These are phyloP conservation scores for Mycena alexandri DNA, from an alignment of 768 basidiomycete species.

Conservation along the genomic window DNA sequence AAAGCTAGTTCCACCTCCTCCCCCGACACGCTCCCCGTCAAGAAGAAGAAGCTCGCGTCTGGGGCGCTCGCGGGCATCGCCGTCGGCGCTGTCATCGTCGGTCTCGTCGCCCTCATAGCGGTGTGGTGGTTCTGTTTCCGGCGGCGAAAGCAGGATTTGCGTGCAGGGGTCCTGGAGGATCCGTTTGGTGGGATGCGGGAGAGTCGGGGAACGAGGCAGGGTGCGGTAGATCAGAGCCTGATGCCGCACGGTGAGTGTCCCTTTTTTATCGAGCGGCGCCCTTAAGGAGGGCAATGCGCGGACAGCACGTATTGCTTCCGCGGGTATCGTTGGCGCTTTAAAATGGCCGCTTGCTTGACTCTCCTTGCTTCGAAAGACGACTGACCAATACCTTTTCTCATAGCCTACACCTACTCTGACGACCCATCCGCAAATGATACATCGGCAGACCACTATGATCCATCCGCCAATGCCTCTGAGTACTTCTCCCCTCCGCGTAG, in stretches of 20 bases:
- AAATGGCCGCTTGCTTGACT: too few relatives aligned
- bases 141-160: not conserved
- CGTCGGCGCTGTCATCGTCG: not conserved
- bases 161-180: not conserved
- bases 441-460: too few relatives aligned
- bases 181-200: not conserved
- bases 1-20: constrained; percentile 22
- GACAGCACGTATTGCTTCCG: too few relatives aligned
- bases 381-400: not conserved
- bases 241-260: constrained; percentile 14
- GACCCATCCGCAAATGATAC: not conserved
- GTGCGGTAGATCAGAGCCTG: not conserved
- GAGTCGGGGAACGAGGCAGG: not conserved
- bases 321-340: too few relatives aligned
- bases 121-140: not conserved
- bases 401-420: constrained; percentile 18
- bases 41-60: not conserved
- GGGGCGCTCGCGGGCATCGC: not conserved
- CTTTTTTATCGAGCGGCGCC: not conserved
- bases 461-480: not conserved
- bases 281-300: too few relatives aligned
- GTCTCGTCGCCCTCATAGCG: not conserved
- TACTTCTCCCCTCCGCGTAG: constrained; percentile 19
- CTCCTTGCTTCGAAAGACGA: too few relatives aligned
- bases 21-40: not conserved